phyloP scores from a whole-genome alignment of 129 eudicot species.

The Saposhnikovia divaricata region DNA sequence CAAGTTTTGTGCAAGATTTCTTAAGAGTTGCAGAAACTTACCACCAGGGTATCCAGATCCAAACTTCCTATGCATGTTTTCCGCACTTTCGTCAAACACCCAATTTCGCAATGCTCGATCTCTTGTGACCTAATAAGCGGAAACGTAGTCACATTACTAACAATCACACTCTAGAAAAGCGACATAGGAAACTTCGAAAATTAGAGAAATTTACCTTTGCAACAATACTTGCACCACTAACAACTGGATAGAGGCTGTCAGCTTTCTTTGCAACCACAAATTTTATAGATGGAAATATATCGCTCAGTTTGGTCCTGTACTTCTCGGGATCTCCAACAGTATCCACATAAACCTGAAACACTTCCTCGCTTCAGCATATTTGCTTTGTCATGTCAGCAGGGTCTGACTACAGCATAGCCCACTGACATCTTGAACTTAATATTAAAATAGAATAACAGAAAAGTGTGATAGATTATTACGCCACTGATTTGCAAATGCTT shows the following conservation, averaged over 20 bases:
- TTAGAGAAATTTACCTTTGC: constrained; percentile 60
- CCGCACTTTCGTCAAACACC: constrained; percentile 83
- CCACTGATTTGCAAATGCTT: neutral
- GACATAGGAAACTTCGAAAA: neutral
- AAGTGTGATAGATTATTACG: neutral
- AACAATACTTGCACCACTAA: constrained; percentile 97
- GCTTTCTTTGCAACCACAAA: constrained; percentile 98
- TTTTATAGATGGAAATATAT: constrained; percentile 66
- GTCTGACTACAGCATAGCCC: neutral
- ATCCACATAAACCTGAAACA: constrained; percentile 75
- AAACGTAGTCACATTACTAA: neutral
- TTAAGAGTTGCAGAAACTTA: constrained; percentile 14
- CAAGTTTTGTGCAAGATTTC: neutral
- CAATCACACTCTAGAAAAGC: neutral
- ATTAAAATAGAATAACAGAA: neutral
- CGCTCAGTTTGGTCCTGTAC: constrained; percentile 65
- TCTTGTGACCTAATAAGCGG: constrained; percentile 68
- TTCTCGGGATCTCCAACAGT: constrained; percentile 95
- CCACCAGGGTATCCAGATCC: constrained; percentile 99
- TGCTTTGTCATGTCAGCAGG: neutral
- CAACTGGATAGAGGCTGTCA: constrained; percentile 97
- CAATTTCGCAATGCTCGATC: constrained; percentile 76
- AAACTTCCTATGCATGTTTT: constrained; percentile 63
- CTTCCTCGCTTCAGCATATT: neutral
- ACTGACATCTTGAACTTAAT: neutral